Evolutionary conservation across 257 asterid species (phyloP).

Genomic region (Lycium ferocissimum): DNA sequence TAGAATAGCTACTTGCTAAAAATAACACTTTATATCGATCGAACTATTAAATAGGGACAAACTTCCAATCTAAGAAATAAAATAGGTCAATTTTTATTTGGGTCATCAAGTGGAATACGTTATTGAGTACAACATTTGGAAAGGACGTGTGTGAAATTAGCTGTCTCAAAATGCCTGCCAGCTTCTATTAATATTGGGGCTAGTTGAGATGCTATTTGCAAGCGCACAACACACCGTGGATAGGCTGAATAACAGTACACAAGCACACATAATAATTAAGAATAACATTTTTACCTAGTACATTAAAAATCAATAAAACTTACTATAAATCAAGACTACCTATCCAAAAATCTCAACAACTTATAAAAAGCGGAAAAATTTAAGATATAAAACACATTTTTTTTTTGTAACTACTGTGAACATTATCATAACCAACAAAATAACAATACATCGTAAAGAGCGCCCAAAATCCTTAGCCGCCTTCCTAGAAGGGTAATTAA

Average conservation of each 20-base stretch:
- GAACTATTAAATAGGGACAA: background rate
- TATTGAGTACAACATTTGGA: background rate
- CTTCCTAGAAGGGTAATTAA: too few species aligned
- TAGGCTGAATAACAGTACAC: background rate
- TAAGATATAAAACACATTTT: too few species aligned
- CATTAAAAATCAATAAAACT: too few species aligned
- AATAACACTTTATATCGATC: background rate
- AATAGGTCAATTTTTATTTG: constrained; percentile 9
- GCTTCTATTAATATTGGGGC: background rate
- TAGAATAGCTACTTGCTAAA: background rate
- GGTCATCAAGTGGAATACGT: background rate
- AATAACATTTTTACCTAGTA: too few species aligned
- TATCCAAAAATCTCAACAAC: too few species aligned
- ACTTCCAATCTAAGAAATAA: background rate
- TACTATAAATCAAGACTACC: too few species aligned
- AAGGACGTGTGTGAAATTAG: background rate
- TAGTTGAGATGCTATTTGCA: background rate
- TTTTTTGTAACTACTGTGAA: too few species aligned
- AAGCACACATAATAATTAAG: too few species aligned
- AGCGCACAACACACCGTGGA: background rate
- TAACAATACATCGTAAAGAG: too few species aligned
- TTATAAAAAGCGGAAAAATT: too few species aligned
- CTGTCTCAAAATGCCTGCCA: background rate
- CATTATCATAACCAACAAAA: too few species aligned
- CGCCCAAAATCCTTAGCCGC: too few species aligned